Percentiles rank a stretch among this genome's conserved stretches.
Conservation (phyloP, 2,329 filamentous ascomycete species). For the Colletotrichum tabaci region DNA sequence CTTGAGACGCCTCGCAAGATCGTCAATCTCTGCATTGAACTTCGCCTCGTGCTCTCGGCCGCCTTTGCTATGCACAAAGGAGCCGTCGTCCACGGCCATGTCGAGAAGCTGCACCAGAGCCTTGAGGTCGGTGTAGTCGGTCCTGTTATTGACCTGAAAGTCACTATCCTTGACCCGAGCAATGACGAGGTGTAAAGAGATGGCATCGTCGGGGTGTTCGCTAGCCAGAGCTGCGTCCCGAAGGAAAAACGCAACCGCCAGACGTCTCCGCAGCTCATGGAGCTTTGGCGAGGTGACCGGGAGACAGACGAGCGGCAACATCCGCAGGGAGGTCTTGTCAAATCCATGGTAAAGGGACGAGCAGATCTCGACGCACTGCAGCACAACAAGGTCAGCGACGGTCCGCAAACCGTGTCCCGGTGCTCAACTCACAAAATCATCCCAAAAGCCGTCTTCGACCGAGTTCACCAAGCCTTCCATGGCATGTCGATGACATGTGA, state of each 20-base stretch:
- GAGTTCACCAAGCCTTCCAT: slow-evolving; percentile 60
- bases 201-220: slow-evolving; percentile 56
- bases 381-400: slow-evolving; percentile 31
- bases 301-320: slow-evolving; percentile 71
- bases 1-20: slow-evolving; percentile 72
- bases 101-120: slow-evolving; percentile 80
- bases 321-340: slow-evolving; percentile 65
- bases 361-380: slow-evolving; percentile 66
- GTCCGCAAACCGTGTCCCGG: neutral
- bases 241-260: slow-evolving; percentile 77
- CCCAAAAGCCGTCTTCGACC: slow-evolving; percentile 57
- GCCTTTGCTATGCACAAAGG: slow-evolving; percentile 50
- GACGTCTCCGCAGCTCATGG: slow-evolving; percentile 74
- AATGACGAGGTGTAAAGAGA: slow-evolving; percentile 61
- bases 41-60: slow-evolving; percentile 49
- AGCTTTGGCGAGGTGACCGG: slow-evolving; percentile 65
- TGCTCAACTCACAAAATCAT: slow-evolving; percentile 58
- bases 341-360: slow-evolving; percentile 63
- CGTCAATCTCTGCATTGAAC: slow-evolving; percentile 82
- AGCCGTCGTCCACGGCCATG: slow-evolving; percentile 78
- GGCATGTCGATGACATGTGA: slow-evolving; percentile 58
- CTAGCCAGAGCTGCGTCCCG: slow-evolving; percentile 60
- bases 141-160: slow-evolving; percentile 68
- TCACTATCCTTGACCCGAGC: slow-evolving; percentile 62
- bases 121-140: slow-evolving; percentile 78